Evolutionary conservation across 352 stramenopile species (phyloP).

Genomic region (Phytophthora ramorum): DNA sequence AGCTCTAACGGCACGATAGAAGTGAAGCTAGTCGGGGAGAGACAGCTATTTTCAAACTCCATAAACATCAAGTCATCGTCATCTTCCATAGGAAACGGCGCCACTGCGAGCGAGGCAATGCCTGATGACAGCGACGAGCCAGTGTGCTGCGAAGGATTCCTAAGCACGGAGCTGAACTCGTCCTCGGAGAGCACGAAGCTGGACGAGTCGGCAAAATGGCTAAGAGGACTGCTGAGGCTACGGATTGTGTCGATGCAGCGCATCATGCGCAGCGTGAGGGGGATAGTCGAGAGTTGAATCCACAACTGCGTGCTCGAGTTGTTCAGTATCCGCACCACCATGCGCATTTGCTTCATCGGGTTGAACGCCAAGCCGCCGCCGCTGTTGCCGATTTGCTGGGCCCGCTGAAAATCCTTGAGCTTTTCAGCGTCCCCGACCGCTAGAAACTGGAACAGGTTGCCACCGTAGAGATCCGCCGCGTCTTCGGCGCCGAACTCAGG

Average conservation of each 20-base stretch:
- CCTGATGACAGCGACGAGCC: conserved; percentile 12
- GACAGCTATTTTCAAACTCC: conserved; percentile 37
- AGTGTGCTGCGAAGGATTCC: conserved; percentile 17
- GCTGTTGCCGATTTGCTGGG: conserved; percentile 22
- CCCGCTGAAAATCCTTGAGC: conserved; percentile 62
- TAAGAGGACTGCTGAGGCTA: conserved; percentile 42
- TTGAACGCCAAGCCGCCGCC: conserved; percentile 22
- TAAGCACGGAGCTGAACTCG: conserved; percentile 54
- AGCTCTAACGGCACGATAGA: conserved; percentile 60
- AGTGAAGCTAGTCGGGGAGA: conserved; percentile 35
- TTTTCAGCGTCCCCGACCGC: conserved; percentile 62
- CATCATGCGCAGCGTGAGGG: conserved; percentile 75
- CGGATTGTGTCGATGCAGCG: conserved; percentile 84
- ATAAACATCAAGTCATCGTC: conserved; percentile 43
- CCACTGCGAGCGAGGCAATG: conserved; percentile 6
- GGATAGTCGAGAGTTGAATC: conserved; percentile 64
- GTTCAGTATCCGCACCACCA: conserved; percentile 52
- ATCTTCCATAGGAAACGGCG: conserved; percentile 15
- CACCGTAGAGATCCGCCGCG: conserved; percentile 62
- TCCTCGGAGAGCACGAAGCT: conserved; percentile 79
- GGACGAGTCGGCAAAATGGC: conserved; percentile 71
- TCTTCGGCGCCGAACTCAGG: conserved; percentile 41
- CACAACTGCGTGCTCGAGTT: conserved; percentile 44
- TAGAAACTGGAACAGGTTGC: conserved; percentile 69
- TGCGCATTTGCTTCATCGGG: conserved; percentile 39